Evolutionary conservation across 352 stramenopile species (phyloP), one percentile per base, ranked within the genome.

Genomic region (Phytophthora niederhauseri): DNA sequence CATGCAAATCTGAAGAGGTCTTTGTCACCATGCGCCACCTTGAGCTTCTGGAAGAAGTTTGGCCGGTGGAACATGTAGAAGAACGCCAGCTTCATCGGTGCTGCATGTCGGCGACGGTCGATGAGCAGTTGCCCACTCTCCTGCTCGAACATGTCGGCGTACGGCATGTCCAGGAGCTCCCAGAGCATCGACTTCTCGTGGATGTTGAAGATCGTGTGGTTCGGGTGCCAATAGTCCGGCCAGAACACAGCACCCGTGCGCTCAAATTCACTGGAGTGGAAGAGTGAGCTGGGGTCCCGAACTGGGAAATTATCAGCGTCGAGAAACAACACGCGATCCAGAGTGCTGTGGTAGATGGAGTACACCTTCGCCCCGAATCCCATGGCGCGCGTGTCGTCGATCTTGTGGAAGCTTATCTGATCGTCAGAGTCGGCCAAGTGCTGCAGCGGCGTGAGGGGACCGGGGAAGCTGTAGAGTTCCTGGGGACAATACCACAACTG

Each of bases 181-280:
- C 82, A 90, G 12, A 90, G 57, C 41, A 86, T 70, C 26, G 76
- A 85, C 14, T 73, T 56, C 12, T 69, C 69, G 43, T 88, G 73
- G 30, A 90, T 78, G 57, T 90, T 90, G 54, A 90, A 90, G 49
- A 89, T 87, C 3, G 82, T 77, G 54, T 81, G 61, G 19, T 46
- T 65, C n/a, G 78, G 76, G 56, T 84, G 77, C 82, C 82, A 91
- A 62, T 84, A 88, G 48, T 91, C 82, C 1, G 82, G 82, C 82
- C 82, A 91, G 48, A 91, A 88, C n/a, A 89, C 24, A 12, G 82
- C 78, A 6, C 81, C 82, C 0, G 66, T 77, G 15, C 31, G 43
- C 6, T 50, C 22, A 61, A 85, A 89, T 56, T 79, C 76, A 1
- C n/a, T 34, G 0, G 59, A 61, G 2, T 64, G 19, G 70, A 90